Conservation (phyloP, 1,139 yeast species). For the Candida albicans region DNA sequence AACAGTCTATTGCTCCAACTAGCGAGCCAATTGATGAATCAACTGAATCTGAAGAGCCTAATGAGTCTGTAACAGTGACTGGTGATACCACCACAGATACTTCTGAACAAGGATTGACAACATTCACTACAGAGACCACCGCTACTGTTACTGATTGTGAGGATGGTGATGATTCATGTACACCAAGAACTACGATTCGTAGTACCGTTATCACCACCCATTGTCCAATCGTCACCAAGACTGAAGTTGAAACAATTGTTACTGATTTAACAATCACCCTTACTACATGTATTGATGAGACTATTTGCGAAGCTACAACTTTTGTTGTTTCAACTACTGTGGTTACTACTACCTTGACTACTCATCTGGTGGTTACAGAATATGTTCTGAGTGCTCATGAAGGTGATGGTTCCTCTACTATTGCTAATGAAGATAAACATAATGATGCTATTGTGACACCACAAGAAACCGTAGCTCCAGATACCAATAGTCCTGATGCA, state of each 20-base stretch:
- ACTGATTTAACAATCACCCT: slow-evolving; percentile 11
- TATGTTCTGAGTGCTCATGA: not conserved
- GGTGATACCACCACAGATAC: slow-evolving; percentile 1
- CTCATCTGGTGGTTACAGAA: slow-evolving; percentile 8
- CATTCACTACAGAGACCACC: slow-evolving; percentile 9
- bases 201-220: slow-evolving; percentile 13
- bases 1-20: not conserved
- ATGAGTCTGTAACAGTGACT: slow-evolving; percentile 5
- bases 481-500: too few relatives aligned
- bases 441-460: too few relatives aligned
- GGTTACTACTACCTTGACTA: slow-evolving; percentile 13
- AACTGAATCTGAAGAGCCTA: slow-evolving; percentile 5
- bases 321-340: slow-evolving; percentile 7
- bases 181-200: slow-evolving; percentile 4
- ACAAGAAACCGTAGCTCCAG: too few relatives aligned
- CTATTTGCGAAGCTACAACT: slow-evolving; percentile 9
- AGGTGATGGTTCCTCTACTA: not conserved
- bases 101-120: slow-evolving; percentile 1
- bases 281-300: slow-evolving; percentile 10
- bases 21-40: slow-evolving; percentile 1
- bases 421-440: not conserved
- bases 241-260: slow-evolving; percentile 7
- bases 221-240: slow-evolving; percentile 12
- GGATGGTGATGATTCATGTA: slow-evolving; percentile 9
- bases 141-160: slow-evolving; percentile 13